Evolutionary conservation across 768 basidiomycete species (phyloP).

Genomic region (Lactarius evosmus): DNA sequence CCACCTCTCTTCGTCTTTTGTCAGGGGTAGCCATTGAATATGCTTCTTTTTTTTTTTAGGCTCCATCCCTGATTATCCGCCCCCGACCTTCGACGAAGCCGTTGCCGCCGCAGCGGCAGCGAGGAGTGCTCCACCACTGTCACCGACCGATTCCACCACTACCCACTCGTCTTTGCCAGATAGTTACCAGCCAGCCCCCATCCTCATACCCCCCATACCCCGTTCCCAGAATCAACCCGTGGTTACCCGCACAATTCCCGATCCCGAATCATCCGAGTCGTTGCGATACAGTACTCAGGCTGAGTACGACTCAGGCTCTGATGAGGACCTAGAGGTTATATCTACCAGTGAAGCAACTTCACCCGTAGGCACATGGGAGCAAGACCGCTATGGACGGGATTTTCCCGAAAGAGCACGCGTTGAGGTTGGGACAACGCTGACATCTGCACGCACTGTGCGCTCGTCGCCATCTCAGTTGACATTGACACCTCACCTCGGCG

Average conservation of each 20-base stretch:
- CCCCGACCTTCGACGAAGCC: slow-evolving; percentile 76
- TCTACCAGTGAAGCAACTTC: slow-evolving; percentile 23
- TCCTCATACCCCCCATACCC: slow-evolving; percentile 26
- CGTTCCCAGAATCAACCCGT: slow-evolving; percentile 21
- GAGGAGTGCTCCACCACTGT: slow-evolving; percentile 15
- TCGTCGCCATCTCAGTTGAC: slow-evolving; percentile 26
- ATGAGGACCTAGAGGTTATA: slow-evolving; percentile 27
- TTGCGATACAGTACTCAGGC: slow-evolving; percentile 28
- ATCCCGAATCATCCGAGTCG: slow-evolving; percentile 12
- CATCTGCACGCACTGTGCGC: slow-evolving; percentile 12
- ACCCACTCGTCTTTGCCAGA: slow-evolving; percentile 21
- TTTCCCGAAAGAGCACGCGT: slow-evolving; percentile 2
- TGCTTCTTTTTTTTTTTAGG: slow-evolving; percentile 23
- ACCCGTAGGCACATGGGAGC: slow-evolving; percentile 18
- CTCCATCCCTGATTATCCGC: slow-evolving; percentile 58
- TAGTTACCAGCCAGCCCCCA: slow-evolving; percentile 19
- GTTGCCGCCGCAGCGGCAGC: slow-evolving; percentile 31
- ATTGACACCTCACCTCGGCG: slow-evolving; percentile 11
- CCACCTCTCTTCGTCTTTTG: slow-evolving; percentile 6
- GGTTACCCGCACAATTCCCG: slow-evolving; percentile 9
- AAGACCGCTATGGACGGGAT: slow-evolving; percentile 9
- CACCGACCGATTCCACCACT: slow-evolving; percentile 18
- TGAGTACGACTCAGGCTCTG: slow-evolving; percentile 27
- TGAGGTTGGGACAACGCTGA: background rate
- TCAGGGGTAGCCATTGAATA: slow-evolving; percentile 8